A percentile compares a stretch with the other conserved stretches of the same genome.
Conservation (phyloP, 2,329 filamentous ascomycete species). For the Phoma sp. region DNA sequence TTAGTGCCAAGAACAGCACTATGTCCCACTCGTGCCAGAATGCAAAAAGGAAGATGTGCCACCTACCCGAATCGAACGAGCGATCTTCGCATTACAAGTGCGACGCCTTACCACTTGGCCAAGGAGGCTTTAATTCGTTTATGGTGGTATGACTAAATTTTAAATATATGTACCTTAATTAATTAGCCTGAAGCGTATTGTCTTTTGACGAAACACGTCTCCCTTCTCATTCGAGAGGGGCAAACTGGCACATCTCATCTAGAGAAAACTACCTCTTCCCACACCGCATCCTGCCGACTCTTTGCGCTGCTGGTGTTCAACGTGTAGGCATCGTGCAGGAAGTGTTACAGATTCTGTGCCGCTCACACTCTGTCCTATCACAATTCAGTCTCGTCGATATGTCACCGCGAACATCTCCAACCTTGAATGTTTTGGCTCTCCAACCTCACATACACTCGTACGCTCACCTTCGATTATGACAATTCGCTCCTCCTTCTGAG, state of each 20-base stretch:
- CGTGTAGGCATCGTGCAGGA: too few relatives aligned
- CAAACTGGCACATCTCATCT: too few relatives aligned
- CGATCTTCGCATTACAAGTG: conserved; percentile 25
- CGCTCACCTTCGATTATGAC: neutral
- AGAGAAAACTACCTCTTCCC: too few relatives aligned
- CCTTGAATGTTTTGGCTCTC: conserved; percentile 11
- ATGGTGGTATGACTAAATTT: neutral
- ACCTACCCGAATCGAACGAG: conserved; percentile 24
- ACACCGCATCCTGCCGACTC: too few relatives aligned
- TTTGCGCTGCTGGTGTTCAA: too few relatives aligned
- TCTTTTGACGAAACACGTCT: too few relatives aligned
- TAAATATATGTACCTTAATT: neutral
- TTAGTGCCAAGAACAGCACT: neutral
- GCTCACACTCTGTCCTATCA: conserved; percentile 14
- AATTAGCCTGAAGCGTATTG: neutral
- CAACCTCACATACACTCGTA: neutral
- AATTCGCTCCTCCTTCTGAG: neutral
- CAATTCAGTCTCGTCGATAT: conserved; percentile 47
- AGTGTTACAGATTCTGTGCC: too few relatives aligned
- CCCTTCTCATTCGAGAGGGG: too few relatives aligned
- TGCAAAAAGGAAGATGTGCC: neutral
- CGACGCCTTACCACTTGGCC: conserved; percentile 25
- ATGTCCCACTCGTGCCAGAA: too few relatives aligned
- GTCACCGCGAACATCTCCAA: neutral
- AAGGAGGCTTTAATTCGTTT: conserved; percentile 15